phyloP scores from a whole-genome alignment of 2,329 filamentous ascomycete genomes.

The Hansfordia pulvinata region DNA sequence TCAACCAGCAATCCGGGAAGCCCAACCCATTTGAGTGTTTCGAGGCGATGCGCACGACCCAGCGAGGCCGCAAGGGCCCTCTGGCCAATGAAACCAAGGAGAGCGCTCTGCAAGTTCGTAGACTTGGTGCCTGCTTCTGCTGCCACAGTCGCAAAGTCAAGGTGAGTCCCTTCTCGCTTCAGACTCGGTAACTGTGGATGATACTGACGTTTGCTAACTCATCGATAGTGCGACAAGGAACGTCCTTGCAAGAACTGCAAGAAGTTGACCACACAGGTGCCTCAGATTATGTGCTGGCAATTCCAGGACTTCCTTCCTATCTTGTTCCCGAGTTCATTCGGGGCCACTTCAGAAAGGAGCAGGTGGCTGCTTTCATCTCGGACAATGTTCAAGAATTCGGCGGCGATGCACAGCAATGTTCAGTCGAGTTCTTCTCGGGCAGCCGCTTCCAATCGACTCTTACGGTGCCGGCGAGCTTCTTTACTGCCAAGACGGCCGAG shows the following conservation, averaged over 20 bases:
- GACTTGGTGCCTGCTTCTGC: constrained; percentile 43
- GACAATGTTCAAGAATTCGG: constrained; percentile 34
- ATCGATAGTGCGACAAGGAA: constrained; percentile 30
- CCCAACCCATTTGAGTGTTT: constrained; percentile 41
- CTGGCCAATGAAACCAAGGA: constrained; percentile 39
- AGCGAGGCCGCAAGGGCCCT: constrained; percentile 42
- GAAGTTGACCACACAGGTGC: constrained; percentile 33
- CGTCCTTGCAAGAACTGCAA: constrained; percentile 43
- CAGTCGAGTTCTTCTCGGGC: constrained; percentile 35
- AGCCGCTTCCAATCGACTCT: constrained; percentile 27
- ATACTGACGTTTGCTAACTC: constrained; percentile 2
- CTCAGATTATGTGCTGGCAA: constrained; percentile 44
- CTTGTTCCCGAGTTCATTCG: constrained; percentile 37
- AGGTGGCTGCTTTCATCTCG: constrained; percentile 30
- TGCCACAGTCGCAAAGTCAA: constrained; percentile 46
- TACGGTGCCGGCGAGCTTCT: constrained; percentile 35
- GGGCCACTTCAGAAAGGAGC: constrained; percentile 33
- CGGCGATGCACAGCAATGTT: constrained; percentile 25
- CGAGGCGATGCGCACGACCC: constrained; percentile 35
- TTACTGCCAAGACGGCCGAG: constrained; percentile 31
- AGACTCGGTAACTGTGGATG: not conserved
- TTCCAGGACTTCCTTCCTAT: constrained; percentile 39
- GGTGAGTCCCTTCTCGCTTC: constrained; percentile 4
- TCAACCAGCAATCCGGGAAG: constrained; percentile 33
- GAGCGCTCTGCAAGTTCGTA: constrained; percentile 38